Conservation (phyloP, 2,329 filamentous ascomycete genomes). For the Diaporthe nobilis region DNA sequence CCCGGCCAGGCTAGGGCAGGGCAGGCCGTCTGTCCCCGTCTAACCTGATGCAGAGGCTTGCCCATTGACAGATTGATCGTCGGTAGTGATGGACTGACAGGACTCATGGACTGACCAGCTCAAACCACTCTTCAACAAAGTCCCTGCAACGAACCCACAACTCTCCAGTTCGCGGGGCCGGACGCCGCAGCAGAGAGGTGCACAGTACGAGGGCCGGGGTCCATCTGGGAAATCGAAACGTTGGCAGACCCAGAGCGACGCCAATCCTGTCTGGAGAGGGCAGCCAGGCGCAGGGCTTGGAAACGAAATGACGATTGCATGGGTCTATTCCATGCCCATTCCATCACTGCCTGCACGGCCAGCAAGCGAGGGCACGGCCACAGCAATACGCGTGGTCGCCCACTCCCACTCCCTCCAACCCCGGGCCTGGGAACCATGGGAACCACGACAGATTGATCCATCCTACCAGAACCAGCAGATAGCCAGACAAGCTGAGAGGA, state of each 20-base stretch:
- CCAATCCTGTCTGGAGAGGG: slow-evolving; percentile 24
- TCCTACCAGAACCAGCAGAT: neutral
- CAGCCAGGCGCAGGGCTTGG: slow-evolving; percentile 31
- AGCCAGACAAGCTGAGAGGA: neutral
- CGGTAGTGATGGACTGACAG: slow-evolving; percentile 15
- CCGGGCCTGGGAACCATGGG: neutral
- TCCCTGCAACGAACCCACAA: slow-evolving; percentile 1
- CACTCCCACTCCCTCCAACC: neutral
- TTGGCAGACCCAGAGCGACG: slow-evolving; percentile 30
- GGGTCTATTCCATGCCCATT: slow-evolving; percentile 29
- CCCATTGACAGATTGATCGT: slow-evolving; percentile 9
- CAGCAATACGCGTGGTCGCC: slow-evolving; percentile 16
- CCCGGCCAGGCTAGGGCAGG: neutral
- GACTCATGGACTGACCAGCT: neutral
- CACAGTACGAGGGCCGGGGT: slow-evolving; percentile 1
- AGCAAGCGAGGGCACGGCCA: slow-evolving; percentile 30
- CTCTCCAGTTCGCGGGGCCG: slow-evolving; percentile 13
- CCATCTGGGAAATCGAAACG: slow-evolving; percentile 13
- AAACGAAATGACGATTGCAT: slow-evolving; percentile 35
- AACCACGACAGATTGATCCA: neutral
- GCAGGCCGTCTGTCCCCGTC: slow-evolving; percentile 8
- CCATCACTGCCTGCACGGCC: slow-evolving; percentile 29
- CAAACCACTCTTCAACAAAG: neutral
- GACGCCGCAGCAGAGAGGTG: neutral
- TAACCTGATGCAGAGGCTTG: slow-evolving; percentile 29